Base-by-base conservation (phyloP, 2,329 filamentous ascomycete genomes). In the Blumeria graminis region DNA sequence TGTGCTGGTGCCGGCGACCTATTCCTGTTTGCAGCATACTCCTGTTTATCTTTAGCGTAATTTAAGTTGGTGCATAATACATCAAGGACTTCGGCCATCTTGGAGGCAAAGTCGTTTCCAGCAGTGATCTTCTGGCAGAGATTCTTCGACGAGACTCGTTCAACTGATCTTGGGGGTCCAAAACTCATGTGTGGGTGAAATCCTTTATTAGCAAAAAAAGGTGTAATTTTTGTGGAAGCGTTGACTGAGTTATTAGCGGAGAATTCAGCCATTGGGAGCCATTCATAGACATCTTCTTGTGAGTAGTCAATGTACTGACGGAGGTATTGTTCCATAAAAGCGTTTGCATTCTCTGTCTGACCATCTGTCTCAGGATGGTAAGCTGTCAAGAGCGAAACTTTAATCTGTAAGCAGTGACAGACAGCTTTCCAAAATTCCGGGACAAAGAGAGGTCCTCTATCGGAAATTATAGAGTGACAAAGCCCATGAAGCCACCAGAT, bases 341-440 rank as follows among this genome's bases (percentile, higher is more conserved):
- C 39, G 16, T 62, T 62, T 1, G 55, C 16, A 0, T 36, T 41
- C 53, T 62, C 57, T 10, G 59, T 61, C 13, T 59, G 52, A 10
- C 60, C 43, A 45, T 62, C 59, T 1, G 60, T 60, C 52, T 61
- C 36, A 6, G 45, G 57, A 36, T 62, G 54, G 48, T 57, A 61
- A 10, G 57, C 54, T 9, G 56, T 59, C 6, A 55, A 58, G 28
- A 58, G 38, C 28, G 28, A 11, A 6, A 58, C 33, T 11, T 56
- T 55, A 6, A 58, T 56, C 22, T 28, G 22, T 28, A 28, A 28
- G 22, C 22, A 28, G 22, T 28, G 22, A 28, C 22, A 28, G 4
- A 1, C 36, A 13, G 48, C 32, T 45, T 57, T 54, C 58, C 57
- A 62, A 38, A 61, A 58, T n/a, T 56, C 52, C 0, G 33, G 56